Base-by-base conservation (phyloP, 2,329 filamentous ascomycete species). In the Fusarium tuaranense region DNA sequence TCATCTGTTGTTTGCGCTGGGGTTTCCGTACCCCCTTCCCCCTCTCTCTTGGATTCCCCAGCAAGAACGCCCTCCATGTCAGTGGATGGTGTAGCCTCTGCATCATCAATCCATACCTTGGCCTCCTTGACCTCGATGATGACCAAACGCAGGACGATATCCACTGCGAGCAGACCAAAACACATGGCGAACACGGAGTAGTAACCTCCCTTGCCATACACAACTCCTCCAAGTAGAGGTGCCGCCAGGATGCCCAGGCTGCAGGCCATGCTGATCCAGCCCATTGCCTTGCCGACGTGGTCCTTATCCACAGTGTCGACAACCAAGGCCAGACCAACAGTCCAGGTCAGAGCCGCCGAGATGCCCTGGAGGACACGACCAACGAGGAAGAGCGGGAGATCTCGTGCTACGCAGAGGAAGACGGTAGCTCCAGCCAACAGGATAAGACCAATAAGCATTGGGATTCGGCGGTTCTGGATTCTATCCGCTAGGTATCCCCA, bases 401-500 rank as follows among this genome's bases (percentile, higher is more conserved):
- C 81, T 32, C 63, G 74, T 64, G 78, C 79, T 10, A 81, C 69
- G 25, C 81, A 83, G 41, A 83, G 75, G 25, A 82, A 75, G 5
- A 80, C 60, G 9, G 81, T 82, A 16, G 82, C 76, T 13, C 76
- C 80, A 51, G 70, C 67, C 18, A 83, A 63, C 22, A 80, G 65
- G 3, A 82, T 30, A 12, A 83, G 78, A 27, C 82, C 82, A 38
- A 76, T 65, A 46, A 83, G 77, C 82, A 83, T 82, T 25, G 81
- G 81, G 3, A 78, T 58, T 30, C 78, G 78, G 14, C 81, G 80
- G 59, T 80, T 79, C 46, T 79, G 79, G 41, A 79, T 81, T 27
- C 80, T 79, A 65, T 83, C 82, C 39, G 82, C 82, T 32, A 83
- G 73, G 55, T 81, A 80, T 18, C 82, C 81, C 81, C 81, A 83